A percentile compares a stretch with the other conserved stretches of the same genome.
These are phyloP conservation scores for Erysimum cheiranthoides DNA, from an alignment of 345 rosid genomes.

Conservation along the genomic window DNA sequence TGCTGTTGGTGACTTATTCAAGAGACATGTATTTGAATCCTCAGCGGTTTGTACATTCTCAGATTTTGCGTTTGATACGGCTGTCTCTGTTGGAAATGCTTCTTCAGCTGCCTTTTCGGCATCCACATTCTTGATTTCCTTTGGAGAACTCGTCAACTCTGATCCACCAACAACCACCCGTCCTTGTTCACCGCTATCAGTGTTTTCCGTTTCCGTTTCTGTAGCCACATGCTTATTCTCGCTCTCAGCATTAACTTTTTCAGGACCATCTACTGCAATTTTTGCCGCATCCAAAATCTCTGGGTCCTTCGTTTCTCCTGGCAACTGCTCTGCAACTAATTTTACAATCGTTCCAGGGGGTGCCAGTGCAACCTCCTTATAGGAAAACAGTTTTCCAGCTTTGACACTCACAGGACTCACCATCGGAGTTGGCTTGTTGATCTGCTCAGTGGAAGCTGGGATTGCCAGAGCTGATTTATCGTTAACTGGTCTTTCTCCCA, in stretches of 20 bases:
- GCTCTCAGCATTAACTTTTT: slow-evolving; percentile 48
- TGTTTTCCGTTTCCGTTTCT: slow-evolving; percentile 43
- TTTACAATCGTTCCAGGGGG: slow-evolving; percentile 97
- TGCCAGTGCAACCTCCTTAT: slow-evolving; percentile 98
- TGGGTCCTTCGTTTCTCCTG: slow-evolving; percentile 51
- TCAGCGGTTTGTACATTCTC: slow-evolving; percentile 43
- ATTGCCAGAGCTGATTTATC: slow-evolving; percentile 60
- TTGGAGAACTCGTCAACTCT: slow-evolving; percentile 35
- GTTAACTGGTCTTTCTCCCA: slow-evolving; percentile 53
- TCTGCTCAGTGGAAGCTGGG: slow-evolving; percentile 61
- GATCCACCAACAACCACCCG: slow-evolving; percentile 39
- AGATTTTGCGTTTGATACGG: slow-evolving; percentile 36
- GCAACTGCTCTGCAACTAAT: slow-evolving; percentile 75
- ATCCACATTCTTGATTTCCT: slow-evolving; percentile 41
- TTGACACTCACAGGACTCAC: slow-evolving; percentile 64
- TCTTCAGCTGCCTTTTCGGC: slow-evolving; percentile 41
- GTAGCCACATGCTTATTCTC: slow-evolving; percentile 43
- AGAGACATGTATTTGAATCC: slow-evolving; percentile 40
- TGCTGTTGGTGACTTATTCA: slow-evolving; percentile 39
- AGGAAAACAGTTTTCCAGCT: slow-evolving; percentile 91
- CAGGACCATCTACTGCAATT: slow-evolving; percentile 40
- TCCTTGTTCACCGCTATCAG: slow-evolving; percentile 45
- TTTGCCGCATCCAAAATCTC: slow-evolving; percentile 42
- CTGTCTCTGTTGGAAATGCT: slow-evolving; percentile 41
- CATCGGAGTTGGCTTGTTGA: slow-evolving; percentile 55